Base-by-base conservation (phyloP, 257 asterid species). In the Gentiana straminea region DNA sequence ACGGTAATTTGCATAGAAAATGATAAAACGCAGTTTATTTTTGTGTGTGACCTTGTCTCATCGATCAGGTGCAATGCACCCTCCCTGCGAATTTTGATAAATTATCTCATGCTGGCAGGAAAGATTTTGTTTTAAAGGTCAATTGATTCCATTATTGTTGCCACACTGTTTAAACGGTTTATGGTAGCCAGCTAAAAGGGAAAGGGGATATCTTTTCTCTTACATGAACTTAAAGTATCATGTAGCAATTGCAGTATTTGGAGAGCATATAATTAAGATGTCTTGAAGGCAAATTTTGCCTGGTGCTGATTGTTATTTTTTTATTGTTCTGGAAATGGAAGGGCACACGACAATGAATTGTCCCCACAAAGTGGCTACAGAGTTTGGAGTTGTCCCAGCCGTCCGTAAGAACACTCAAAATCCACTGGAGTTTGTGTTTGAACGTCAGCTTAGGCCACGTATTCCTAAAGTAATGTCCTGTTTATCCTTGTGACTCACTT, bases 321-420 rank as follows among this genome's bases (percentile, higher is more conserved):
- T 7, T 7, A 6, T 56, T 51, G 33, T 54, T 57, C 13, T 78
- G 57, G 69, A 58, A 57, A 51, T 68, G 74, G 74, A 73, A 91
- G 98, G 98, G 62, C 98, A 91, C 74, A 91, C 96, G 24, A 87
- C 98, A 8, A 60, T 91, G 70, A 70, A 61, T 53, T 91, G 98
- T 75, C 96, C 98, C 5, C 95, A 91, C 75, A 75, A 88, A 65
- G 94, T 84, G 63, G 86, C 94, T 48, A 83, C 87, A 12, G 98
- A 84, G 54, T 79, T 60, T 58, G 96, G 96, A 54, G 95, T 81
- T 48, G 63, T 78, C 50, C 94, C 98, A 38, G 90, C 90, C 24
- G 77, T 84, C n/a, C 70, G 66, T 47, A 88, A 76, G 78, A 76
- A 58, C 69, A 64, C 71, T 11, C 77, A 72, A 58, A 78, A 63